phyloP scores from a whole-genome alignment of 306 rosid species.

The Rosa lucieae region DNA sequence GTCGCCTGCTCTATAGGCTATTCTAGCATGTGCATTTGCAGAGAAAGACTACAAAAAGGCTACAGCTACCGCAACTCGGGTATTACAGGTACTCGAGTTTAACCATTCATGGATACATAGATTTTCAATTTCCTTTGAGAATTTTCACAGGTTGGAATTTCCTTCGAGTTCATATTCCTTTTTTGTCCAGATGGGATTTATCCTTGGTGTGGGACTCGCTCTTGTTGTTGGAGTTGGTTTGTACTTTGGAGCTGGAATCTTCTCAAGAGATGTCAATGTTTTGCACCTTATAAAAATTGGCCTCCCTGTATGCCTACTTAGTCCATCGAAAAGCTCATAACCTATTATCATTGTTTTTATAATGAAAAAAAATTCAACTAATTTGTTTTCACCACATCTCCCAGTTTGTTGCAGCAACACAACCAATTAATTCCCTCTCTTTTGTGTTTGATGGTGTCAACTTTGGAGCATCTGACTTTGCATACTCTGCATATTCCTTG shows the following conservation, averaged over 20 bases:
- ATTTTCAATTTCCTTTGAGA: not conserved
- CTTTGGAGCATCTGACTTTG: conserved; percentile 96
- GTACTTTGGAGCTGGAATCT: conserved; percentile 77
- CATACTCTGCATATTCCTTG: conserved; percentile 85
- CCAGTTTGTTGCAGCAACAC: conserved; percentile 97
- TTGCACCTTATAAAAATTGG: conserved; percentile 69
- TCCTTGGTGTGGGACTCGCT: conserved; percentile 76
- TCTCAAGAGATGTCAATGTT: conserved; percentile 62
- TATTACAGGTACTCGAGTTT: conserved; percentile 47
- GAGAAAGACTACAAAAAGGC: conserved; percentile 75
- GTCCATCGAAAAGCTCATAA: not conserved
- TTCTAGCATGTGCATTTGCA: conserved; percentile 84
- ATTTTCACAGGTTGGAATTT: not conserved
- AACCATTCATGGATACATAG: not conserved
- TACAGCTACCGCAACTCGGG: conserved; percentile 51
- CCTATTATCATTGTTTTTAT: not conserved
- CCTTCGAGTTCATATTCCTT: not conserved
- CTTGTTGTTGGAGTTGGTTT: conserved; percentile 70
- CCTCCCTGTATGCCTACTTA: conserved; percentile 55
- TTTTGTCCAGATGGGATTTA: conserved; percentile 64
- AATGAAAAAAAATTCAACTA: not conserved
- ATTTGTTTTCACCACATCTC: conserved; percentile 1
- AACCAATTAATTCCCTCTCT: conserved; percentile 85
- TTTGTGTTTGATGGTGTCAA: conserved; percentile 94
- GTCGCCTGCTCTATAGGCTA: conserved; percentile 47